Base-by-base conservation (phyloP, 805 yeast genomes). In the Lachancea lanzarotensis region DNA sequence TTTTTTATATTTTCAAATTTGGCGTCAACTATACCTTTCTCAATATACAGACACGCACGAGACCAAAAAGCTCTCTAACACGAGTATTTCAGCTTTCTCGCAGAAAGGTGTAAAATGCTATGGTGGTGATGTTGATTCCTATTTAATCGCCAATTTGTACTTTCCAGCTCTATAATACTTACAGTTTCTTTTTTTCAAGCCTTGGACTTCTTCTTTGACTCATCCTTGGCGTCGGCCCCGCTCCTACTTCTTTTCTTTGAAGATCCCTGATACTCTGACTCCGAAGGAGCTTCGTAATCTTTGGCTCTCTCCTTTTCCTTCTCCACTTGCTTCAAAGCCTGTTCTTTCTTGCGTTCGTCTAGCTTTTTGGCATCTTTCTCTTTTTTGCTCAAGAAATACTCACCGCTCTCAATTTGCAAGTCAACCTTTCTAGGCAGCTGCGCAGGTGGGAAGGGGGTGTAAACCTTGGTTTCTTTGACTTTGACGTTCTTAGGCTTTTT, bases 391-490 rank as follows among this genome's bases (percentile, higher is more conserved):
- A 93, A 74, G 79, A 93, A 93, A 70, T 88, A 93, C 67, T 93
- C 98, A 78, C 98, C 98, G 72, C 95, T 82, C 68, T 93, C 98
- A 67, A 93, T 89, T 71, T 89, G 95, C 64, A 90, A 72, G 78
- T 93, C 98, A 67, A 93, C 74, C 85, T 93, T 90, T 74, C 98
- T 84, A 61, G 98, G 98, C 54, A 80, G 78, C 69, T 87, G 98
- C 42, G 87, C 85, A 56, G 98, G 98, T 71, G 98, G 98, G 89
- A 93, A 93, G 62, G 98, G 98, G 29, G 98, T 93, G 78, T 91
- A 91, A 3, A 79, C 82, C 68, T 83, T 90, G 73, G 78, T 75
- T 45, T 67, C 70, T 40, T 65, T 81, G 55, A 72, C 76, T 56
- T 69, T 77, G 59, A 76, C 70, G 65, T 77, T 79, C 67, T 76